Percentiles rank a stretch among this genome's conserved stretches.
These are phyloP conservation scores for Saccharomycopsis hybrid DNA, from an alignment of 1,139 yeast genomes.

Conservation along the genomic window DNA sequence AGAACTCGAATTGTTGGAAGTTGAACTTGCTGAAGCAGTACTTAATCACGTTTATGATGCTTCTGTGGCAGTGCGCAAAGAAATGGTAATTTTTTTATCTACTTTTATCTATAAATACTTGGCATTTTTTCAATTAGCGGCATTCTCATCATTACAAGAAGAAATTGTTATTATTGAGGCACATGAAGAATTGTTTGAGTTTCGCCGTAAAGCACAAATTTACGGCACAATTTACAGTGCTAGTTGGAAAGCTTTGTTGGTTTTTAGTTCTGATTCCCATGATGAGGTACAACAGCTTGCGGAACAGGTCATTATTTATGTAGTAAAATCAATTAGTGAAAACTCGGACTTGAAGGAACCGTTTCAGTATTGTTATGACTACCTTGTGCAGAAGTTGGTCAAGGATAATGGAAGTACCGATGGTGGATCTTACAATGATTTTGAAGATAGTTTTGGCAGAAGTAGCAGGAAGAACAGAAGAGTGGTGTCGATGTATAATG, in stretches of 20 bases:
- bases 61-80: conserved; percentile 82
- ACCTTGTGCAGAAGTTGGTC: conserved; percentile 13
- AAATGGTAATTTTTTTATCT: conserved; percentile 71
- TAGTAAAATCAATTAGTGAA: conserved; percentile 57
- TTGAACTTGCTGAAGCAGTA: conserved; percentile 38
- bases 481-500: not conserved
- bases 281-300: conserved; percentile 73
- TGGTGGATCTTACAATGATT: not conserved
- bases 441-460: not conserved
- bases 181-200: conserved; percentile 51
- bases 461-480: not conserved
- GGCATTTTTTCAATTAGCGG: conserved; percentile 77
- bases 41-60: conserved; percentile 68
- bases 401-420: not conserved
- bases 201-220: conserved; percentile 60
- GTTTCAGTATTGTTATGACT: conserved; percentile 17
- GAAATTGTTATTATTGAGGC: conserved; percentile 66
- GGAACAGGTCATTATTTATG: conserved; percentile 67
- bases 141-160: conserved; percentile 79
- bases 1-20: conserved; percentile 35
- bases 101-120: conserved; percentile 65
- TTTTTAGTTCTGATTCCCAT: conserved; percentile 85
- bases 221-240: conserved; percentile 85
- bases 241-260: conserved; percentile 78
- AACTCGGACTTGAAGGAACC: conserved; percentile 56